A percentile compares a stretch with the other conserved stretches of the same genome.
Evolutionary conservation across 2,329 filamentous ascomycete species (phyloP).

Genomic region (Rutstroemia sp.): DNA sequence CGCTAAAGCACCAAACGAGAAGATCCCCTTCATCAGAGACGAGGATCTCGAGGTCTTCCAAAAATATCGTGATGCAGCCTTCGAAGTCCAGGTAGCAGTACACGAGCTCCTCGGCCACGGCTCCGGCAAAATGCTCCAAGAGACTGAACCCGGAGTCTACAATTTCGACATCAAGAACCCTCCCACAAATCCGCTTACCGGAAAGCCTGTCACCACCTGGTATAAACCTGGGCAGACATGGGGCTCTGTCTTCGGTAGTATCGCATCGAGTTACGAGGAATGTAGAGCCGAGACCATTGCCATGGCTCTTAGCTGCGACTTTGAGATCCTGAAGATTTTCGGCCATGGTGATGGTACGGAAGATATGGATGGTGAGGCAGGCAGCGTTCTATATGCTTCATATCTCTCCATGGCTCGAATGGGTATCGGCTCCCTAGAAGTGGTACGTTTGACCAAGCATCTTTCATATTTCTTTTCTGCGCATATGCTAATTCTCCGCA

Average conservation of each 20-base stretch:
- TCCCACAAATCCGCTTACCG: conserved; percentile 71
- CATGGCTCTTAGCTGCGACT: conserved; percentile 86
- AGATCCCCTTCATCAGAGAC: conserved; percentile 80
- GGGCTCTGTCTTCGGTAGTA: conserved; percentile 83
- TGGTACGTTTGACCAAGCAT: conserved; percentile 30
- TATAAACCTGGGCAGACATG: conserved; percentile 95
- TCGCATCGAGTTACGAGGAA: conserved; percentile 87
- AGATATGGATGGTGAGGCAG: conserved; percentile 69
- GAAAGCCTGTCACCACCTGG: conserved; percentile 73
- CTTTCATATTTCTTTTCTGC: background rate
- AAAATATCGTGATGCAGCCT: conserved; percentile 77
- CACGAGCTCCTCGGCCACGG: conserved; percentile 87
- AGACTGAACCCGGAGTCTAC: conserved; percentile 71
- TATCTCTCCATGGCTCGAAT: conserved; percentile 93
- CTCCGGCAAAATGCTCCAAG: conserved; percentile 88
- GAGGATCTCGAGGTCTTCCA: conserved; percentile 72
- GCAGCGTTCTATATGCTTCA: conserved; percentile 78
- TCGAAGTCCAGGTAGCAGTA: conserved; percentile 92
- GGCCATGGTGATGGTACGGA: conserved; percentile 73
- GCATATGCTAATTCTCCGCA: background rate
- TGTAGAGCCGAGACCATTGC: conserved; percentile 91
- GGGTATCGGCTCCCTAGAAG: conserved; percentile 81
- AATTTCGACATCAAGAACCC: conserved; percentile 85
- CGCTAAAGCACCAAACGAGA: conserved; percentile 87
- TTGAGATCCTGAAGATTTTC: conserved; percentile 82